phyloP scores from a whole-genome alignment of 768 basidiomycete genomes.

The Rhizopogon vesiculosus region DNA sequence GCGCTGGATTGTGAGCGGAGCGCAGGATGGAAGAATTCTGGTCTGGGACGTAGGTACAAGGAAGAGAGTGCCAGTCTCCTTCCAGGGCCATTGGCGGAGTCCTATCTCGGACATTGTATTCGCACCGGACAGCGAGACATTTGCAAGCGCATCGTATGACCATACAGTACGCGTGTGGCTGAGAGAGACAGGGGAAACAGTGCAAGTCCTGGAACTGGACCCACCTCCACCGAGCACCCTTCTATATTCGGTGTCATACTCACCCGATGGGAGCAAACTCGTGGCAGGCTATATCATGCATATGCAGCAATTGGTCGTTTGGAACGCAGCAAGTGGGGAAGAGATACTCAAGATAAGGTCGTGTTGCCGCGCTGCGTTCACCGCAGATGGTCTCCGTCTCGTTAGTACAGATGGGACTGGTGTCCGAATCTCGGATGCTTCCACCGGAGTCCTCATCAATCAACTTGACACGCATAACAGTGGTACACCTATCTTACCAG shows the following conservation, averaged over 20 bases:
- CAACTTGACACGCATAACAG: no score
- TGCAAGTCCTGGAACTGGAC: not conserved
- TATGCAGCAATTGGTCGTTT: not conserved
- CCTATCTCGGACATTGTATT: no score
- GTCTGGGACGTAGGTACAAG: no score
- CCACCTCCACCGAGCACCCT: not conserved
- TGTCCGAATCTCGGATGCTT: not conserved
- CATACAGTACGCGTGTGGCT: not conserved
- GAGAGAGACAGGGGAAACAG: not conserved
- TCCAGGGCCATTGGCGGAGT: no score
- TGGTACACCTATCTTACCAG: not conserved
- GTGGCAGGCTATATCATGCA: slow-evolving; percentile 3
- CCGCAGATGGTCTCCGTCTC: not conserved
- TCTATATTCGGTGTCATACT: not conserved
- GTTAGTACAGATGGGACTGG: not conserved
- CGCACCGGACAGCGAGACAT: no score
- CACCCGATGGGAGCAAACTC: slow-evolving; percentile 1
- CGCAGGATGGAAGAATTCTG: no score
- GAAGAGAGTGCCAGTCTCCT: no score
- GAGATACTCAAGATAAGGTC: not conserved
- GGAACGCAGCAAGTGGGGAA: not conserved
- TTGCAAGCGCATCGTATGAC: no score
- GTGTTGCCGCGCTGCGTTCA: not conserved
- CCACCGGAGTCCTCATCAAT: not conserved
- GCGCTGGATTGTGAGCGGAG: no score